Conservation (phyloP, 2,329 filamentous ascomycete genomes). For the Exophiala mesophila region DNA sequence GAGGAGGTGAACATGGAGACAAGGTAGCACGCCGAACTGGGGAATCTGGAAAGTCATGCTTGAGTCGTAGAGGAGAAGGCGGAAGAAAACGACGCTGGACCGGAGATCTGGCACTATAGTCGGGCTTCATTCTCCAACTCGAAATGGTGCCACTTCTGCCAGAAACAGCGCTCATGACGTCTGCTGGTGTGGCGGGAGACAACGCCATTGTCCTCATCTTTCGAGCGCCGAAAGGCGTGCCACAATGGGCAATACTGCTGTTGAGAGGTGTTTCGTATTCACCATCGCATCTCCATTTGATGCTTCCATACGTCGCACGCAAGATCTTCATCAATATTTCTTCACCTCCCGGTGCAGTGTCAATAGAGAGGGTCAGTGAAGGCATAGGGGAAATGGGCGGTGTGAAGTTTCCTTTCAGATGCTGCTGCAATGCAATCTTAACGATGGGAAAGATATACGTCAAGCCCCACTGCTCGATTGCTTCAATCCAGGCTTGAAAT, state of each 20-base stretch:
- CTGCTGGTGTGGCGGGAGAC: constrained; percentile 14
- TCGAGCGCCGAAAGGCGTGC: constrained; percentile 19
- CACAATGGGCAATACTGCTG: constrained; percentile 23
- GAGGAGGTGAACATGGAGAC: constrained; percentile 21
- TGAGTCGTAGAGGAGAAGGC: constrained; percentile 15
- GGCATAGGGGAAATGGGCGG: constrained; percentile 23
- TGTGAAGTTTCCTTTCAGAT: constrained; percentile 15
- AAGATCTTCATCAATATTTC: constrained; percentile 19
- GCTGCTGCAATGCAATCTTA: constrained; percentile 19
- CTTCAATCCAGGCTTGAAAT: constrained; percentile 25
- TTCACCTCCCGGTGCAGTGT: constrained; percentile 20
- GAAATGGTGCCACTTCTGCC: constrained; percentile 10
- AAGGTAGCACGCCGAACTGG: constrained; percentile 16
- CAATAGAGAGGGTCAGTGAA: constrained; percentile 20
- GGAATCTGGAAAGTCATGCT: constrained; percentile 16
- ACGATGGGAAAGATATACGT: constrained; percentile 20
- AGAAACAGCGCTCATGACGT: constrained; percentile 11
- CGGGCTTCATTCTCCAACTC: constrained; percentile 17
- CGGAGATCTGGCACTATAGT: constrained; percentile 14
- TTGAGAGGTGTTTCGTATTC: constrained; percentile 23
- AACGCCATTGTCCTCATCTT: constrained; percentile 19
- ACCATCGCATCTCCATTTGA: constrained; percentile 21
- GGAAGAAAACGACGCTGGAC: constrained; percentile 9
- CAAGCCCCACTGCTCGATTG: constrained; percentile 24
- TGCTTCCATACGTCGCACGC: constrained; percentile 14